Base-by-base conservation (phyloP, 192 early-diverging fungal genomes). In the Mortierella alpina region DNA sequence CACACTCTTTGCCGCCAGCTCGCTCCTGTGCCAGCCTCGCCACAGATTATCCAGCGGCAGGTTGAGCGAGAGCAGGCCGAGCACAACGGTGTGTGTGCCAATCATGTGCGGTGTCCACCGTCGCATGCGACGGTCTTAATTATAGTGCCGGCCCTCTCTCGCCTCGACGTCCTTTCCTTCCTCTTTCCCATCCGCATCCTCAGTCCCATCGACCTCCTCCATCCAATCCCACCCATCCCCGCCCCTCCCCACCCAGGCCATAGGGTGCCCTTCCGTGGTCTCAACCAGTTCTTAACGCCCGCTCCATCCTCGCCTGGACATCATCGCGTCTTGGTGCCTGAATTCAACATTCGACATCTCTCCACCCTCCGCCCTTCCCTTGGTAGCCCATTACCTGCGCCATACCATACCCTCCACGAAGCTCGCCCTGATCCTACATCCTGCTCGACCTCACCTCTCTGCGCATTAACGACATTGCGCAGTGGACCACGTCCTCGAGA, bases 171-270 rank as follows among this genome's bases (percentile, higher is more conserved):
- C 31, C 31, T 31, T 3, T 63, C n/a, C 20, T 52, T 41, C 39
- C 39, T 52, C 46, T 42, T 42, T 52, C 39, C 17, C 31, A 44
- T 42, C 8, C 18, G 20, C 49, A 10, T 65, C 51, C 31, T 39
- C 31, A 62, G 20, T 18, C 18, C 20, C 61, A 42, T 20, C 48
- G 10, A 22, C 46, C 18, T 22, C 22, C 40, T 20, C n/a, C 44
- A 52, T 44, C 18, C 50, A 20, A 23, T 23, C 15, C 59, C 14
- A 8, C 23, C 22, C 45, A 65, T 68, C 55, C 66, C 7, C 40
- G 44, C 40, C 13, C 47, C 60, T 9, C 20, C 45, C 42, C 66
- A 58, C 66, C 66, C 66, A 58, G 66, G 66, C 56, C 66, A 68
- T 54, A 56, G 66, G 66, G 66, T 58, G 31, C 45, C 66, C 13